These are phyloP conservation scores for Penicillium macrosclerotiorum DNA, from an alignment of 495 filamentous ascomycete genomes.

Conservation along the genomic window DNA sequence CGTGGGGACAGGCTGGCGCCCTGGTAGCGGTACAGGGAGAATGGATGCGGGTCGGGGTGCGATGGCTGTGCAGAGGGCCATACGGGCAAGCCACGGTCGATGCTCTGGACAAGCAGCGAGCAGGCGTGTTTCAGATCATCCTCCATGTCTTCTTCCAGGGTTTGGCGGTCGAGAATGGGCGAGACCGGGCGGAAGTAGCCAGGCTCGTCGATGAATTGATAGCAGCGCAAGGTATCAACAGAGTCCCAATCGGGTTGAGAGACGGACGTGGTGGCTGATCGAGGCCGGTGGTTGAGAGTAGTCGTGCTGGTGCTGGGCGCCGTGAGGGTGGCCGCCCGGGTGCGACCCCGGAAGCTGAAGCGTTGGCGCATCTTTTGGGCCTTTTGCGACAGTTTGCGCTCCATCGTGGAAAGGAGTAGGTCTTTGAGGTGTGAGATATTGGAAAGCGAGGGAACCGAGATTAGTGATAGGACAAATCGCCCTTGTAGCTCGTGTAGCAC, in stretches of 20 bases:
- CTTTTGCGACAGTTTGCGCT: constrained; percentile 25
- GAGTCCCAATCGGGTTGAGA: constrained; percentile 7
- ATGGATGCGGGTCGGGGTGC: background rate
- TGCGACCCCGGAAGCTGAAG: constrained; percentile 16
- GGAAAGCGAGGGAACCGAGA: too few relatives aligned
- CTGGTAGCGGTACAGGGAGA: background rate
- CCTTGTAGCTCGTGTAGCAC: too few relatives aligned
- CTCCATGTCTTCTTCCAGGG: constrained; percentile 19
- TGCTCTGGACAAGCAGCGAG: constrained; percentile 21
- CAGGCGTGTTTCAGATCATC: constrained; percentile 25
- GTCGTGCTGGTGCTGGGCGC: constrained; percentile 4
- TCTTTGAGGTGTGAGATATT: too few relatives aligned
- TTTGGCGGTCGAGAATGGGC: constrained; percentile 19
- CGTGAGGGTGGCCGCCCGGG: constrained; percentile 11
- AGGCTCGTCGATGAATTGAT: constrained; percentile 23
- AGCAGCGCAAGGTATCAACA: too few relatives aligned
- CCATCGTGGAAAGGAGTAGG: constrained; percentile 12
- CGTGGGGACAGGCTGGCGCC: background rate
- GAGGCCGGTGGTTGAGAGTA: constrained; percentile 15
- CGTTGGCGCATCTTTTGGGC: constrained; percentile 24
- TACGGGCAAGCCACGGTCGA: constrained; percentile 25
- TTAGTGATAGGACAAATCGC: too few relatives aligned
- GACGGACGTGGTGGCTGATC: constrained; percentile 18
- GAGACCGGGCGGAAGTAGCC: constrained; percentile 23
- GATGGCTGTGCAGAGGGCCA: constrained; percentile 10